Conservation (phyloP, 768 basidiomycete species). For the Lenzites betulinus region DNA sequence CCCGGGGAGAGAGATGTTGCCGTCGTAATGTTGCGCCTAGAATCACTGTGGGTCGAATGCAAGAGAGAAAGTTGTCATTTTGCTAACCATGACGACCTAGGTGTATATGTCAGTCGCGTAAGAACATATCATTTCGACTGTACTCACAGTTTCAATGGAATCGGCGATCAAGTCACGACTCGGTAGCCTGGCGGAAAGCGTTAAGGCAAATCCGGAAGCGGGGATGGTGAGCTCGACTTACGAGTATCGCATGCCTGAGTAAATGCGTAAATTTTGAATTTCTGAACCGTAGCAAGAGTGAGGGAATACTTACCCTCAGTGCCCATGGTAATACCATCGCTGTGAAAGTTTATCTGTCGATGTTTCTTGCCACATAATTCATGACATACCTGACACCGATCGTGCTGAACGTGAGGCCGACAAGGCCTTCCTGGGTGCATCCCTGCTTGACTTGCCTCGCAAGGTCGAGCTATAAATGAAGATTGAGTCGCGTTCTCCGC, state of each 20-base stretch:
- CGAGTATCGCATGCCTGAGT: slow-evolving; percentile 84
- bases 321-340: slow-evolving; percentile 90
- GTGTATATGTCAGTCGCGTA: slow-evolving; percentile 1
- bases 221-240: slow-evolving; percentile 39
- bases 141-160: slow-evolving; percentile 76
- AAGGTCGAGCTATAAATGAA: slow-evolving; percentile 63
- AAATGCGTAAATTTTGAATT: background rate
- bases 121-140: background rate
- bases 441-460: slow-evolving; percentile 81
- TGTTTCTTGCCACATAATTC: background rate
- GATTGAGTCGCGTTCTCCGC: too few species aligned
- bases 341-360: slow-evolving; percentile 25
- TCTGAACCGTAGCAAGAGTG: background rate
- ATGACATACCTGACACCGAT: slow-evolving; percentile 71
- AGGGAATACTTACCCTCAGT: slow-evolving; percentile 63
- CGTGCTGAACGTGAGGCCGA: slow-evolving; percentile 84
- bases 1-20: slow-evolving; percentile 83
- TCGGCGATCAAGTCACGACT: slow-evolving; percentile 90
- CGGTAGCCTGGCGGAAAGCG: slow-evolving; percentile 56
- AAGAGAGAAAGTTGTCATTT: background rate
- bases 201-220: background rate
- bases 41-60: background rate
- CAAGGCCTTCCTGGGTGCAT: slow-evolving; percentile 76
- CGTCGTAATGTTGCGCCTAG: slow-evolving; percentile 87
- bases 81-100: slow-evolving; percentile 58